Evolutionary conservation across 331 rosid species (phyloP).

Genomic region (Acacia pycnantha): DNA sequence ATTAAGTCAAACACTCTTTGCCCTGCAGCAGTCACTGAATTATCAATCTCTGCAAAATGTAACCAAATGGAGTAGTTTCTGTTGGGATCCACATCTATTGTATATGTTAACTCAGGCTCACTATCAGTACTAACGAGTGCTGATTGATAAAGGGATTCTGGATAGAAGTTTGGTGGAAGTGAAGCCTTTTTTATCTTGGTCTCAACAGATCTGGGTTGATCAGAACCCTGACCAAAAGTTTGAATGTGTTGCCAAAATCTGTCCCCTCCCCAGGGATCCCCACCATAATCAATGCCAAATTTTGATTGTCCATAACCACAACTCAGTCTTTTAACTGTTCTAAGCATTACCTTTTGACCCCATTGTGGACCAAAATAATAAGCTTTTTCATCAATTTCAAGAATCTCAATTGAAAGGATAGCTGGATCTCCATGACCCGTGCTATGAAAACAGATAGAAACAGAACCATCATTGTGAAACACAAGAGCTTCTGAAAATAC

Average conservation of each 20-base stretch:
- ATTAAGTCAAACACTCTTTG: constrained; percentile 77
- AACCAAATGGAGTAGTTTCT: constrained; percentile 93
- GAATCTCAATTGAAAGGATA: constrained; percentile 85
- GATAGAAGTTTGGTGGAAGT: constrained; percentile 76
- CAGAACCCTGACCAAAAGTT: constrained; percentile 65
- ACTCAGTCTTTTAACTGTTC: constrained; percentile 75
- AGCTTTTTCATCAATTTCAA: constrained; percentile 73
- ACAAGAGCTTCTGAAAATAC: constrained; percentile 72
- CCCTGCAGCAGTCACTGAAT: constrained; percentile 52
- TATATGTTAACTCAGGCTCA: constrained; percentile 69
- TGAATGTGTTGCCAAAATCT: constrained; percentile 66
- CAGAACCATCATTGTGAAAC: constrained; percentile 64
- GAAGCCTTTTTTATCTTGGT: constrained; percentile 67
- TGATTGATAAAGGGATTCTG: constrained; percentile 74
- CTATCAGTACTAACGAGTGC: constrained; percentile 65
- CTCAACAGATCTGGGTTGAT: constrained; percentile 62
- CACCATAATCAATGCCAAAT: constrained; percentile 69
- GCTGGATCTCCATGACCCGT: constrained; percentile 99
- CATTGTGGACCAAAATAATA: constrained; percentile 58
- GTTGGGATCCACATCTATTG: constrained; percentile 83
- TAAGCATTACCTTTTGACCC: constrained; percentile 61
- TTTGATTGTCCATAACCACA: constrained; percentile 80
- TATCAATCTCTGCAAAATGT: constrained; percentile 89
- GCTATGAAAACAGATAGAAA: constrained; percentile 88
- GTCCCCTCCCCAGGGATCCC: constrained; percentile 81